Conservation (phyloP, 2,329 filamentous ascomycete species). For the Fusarium luffae region DNA sequence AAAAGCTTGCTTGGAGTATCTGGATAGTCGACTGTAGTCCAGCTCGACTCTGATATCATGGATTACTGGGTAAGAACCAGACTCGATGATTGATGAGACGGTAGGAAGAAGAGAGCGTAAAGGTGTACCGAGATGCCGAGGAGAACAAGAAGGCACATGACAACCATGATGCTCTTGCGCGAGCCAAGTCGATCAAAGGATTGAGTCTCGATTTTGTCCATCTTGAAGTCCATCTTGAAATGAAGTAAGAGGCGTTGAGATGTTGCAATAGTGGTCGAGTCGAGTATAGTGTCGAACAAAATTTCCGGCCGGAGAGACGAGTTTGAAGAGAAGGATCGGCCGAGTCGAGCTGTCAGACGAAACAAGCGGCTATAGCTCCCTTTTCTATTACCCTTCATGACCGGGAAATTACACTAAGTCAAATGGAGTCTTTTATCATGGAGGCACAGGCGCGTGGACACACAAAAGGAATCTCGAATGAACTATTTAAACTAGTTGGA, state of each 20-base stretch:
- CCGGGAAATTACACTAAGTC: neutral
- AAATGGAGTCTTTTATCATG: neutral
- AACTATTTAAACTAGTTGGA: neutral
- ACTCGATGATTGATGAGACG: neutral
- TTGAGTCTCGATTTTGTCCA: neutral
- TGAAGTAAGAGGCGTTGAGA: too few relatives aligned
- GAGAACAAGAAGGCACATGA: conserved; percentile 2
- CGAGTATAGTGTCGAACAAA: neutral
- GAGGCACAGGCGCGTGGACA: neutral
- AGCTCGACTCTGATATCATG: neutral
- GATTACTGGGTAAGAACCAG: neutral
- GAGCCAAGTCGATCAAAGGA: neutral
- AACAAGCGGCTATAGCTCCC: neutral
- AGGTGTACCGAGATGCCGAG: neutral
- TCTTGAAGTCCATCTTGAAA: neutral
- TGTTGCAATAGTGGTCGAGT: neutral
- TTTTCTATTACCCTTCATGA: neutral
- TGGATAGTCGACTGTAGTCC: too few relatives aligned
- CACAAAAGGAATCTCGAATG: neutral
- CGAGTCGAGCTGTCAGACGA: neutral
- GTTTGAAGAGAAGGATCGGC: neutral
- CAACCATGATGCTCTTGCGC: neutral
- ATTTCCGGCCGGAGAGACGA: neutral
- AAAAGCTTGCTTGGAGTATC: neutral
- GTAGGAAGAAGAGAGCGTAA: neutral